phyloP scores from a whole-genome alignment of 352 stramenopile genomes.

The Pythium vanterpoolii region DNA sequence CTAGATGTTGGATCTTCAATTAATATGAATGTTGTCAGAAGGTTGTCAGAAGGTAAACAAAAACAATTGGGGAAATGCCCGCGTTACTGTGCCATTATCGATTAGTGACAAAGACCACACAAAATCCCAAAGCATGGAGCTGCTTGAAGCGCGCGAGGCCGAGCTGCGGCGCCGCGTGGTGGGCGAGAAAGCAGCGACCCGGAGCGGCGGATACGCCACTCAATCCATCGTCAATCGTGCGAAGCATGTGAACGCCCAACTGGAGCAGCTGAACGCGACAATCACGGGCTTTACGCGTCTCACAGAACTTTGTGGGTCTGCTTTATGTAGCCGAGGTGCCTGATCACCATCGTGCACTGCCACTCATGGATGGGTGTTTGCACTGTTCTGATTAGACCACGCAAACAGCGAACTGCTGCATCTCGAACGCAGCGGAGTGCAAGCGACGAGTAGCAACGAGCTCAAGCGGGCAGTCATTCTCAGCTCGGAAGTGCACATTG shows the following conservation, averaged over 20 bases:
- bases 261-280: conserved; percentile 24
- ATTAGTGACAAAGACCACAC: too few relatives aligned
- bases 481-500: conserved; percentile 43
- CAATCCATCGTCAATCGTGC: conserved; percentile 28
- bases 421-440: conserved; percentile 22
- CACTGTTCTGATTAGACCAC: conserved; percentile 30
- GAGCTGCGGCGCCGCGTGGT: conserved; percentile 28
- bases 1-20: too few relatives aligned
- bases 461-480: conserved; percentile 64
- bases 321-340: conserved; percentile 17
- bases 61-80: too few relatives aligned
- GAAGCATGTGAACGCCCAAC: conserved; percentile 21
- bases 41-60: too few relatives aligned
- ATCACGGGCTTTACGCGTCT: conserved; percentile 42
- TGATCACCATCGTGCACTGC: neutral
- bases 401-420: conserved; percentile 34
- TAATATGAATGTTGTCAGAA: too few relatives aligned
- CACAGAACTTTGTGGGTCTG: conserved; percentile 32
- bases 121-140: conserved; percentile 35
- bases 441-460: conserved; percentile 25
- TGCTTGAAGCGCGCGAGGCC: conserved; percentile 50
- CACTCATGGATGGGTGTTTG: neutral
- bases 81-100: too few relatives aligned
- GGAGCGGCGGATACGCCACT: conserved; percentile 20
- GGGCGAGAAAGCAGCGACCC: neutral